Evolutionary conservation across 176 grass and related monocot genomes (phyloP).

Genomic region (Oryza rufipogon): DNA sequence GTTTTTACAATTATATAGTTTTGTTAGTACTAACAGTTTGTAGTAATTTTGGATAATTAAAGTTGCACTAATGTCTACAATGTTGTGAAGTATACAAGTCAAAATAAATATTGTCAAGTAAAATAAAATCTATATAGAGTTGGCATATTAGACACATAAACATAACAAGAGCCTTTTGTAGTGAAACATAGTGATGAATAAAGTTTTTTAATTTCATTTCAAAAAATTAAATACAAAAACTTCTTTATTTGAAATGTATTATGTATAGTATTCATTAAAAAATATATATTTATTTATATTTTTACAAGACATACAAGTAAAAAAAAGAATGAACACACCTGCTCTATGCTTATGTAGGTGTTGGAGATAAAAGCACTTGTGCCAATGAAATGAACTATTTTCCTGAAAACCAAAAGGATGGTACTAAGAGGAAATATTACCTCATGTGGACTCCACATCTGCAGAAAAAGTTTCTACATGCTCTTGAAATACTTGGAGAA

Average conservation of each 20-base stretch:
- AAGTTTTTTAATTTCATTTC: background rate
- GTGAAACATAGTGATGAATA: background rate
- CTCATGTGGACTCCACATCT: constrained; percentile 45
- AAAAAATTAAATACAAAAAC: background rate
- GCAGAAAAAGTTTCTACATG: constrained; percentile 34
- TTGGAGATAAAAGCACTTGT: background rate
- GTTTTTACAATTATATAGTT: background rate
- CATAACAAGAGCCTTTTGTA: background rate
- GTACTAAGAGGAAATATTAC: background rate
- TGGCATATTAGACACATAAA: background rate
- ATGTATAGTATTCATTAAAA: background rate
- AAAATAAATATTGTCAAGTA: background rate
- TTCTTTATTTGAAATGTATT: background rate
- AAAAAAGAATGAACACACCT: background rate
- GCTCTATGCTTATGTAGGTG: background rate
- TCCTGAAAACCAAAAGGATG: background rate
- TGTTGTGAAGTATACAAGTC: background rate
- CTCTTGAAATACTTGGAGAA: constrained; percentile 39
- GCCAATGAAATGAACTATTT: background rate
- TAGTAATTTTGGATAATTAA: background rate
- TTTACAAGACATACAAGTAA: background rate
- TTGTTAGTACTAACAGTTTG: background rate
- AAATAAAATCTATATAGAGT: background rate
- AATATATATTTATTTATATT: background rate
- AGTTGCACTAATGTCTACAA: background rate